Evolutionary conservation across 768 basidiomycete genomes (phyloP).

Genomic region (Auricularia heimuer): DNA sequence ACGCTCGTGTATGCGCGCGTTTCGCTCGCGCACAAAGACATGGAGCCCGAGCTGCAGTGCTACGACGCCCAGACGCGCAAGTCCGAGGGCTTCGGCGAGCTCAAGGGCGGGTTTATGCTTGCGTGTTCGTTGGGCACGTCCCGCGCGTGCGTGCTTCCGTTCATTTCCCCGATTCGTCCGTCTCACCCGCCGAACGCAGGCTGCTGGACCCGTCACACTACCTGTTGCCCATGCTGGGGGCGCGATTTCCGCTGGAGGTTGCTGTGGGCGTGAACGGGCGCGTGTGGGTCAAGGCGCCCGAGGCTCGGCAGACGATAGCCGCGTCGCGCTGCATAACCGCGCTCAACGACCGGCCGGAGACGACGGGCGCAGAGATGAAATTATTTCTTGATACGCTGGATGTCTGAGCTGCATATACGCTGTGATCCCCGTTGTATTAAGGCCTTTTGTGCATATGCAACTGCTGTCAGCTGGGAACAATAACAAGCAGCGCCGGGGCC

Average conservation of each 20-base stretch:
- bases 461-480: neutral
- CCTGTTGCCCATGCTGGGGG: conserved; percentile 69
- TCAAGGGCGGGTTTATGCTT: conserved; percentile 80
- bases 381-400: neutral
- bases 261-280: conserved; percentile 89
- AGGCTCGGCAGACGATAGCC: conserved; percentile 63
- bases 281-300: conserved; percentile 78
- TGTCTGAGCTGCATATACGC: neutral
- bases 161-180: neutral
- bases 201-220: conserved; percentile 76
- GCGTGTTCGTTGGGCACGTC: conserved; percentile 78
- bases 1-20: conserved; percentile 86
- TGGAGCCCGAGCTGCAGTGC: conserved; percentile 97
- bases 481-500: neutral
- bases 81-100: conserved; percentile 85
- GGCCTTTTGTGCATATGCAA: too few species aligned
- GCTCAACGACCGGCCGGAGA: neutral
- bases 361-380: neutral
- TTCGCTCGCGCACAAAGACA: conserved; percentile 89
- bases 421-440: too few species aligned
- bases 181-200: conserved; percentile 29
- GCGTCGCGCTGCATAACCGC: conserved; percentile 64
- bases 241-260: conserved; percentile 74
- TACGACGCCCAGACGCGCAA: conserved; percentile 90
- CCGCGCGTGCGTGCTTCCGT: conserved; percentile 52